Conservation (phyloP, 83 land plant genomes). For the Diphasiastrum complanatum region DNA sequence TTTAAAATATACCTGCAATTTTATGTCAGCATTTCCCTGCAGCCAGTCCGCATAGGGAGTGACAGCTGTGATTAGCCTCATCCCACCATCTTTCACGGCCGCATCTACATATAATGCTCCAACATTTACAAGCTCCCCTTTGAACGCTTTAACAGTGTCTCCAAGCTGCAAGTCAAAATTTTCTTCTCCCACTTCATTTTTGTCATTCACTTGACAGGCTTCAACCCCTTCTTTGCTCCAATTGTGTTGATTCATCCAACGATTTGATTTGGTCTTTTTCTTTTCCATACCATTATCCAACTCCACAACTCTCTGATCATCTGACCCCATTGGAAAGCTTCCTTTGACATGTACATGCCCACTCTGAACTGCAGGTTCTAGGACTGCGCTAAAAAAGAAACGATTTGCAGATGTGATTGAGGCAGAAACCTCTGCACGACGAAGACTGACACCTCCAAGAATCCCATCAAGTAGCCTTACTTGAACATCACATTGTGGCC, state of each 20-base stretch:
- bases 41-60: conserved; percentile 87
- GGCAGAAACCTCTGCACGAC: conserved; percentile 89
- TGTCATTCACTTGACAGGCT: conserved; percentile 41
- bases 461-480: conserved; percentile 90
- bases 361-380: conserved; percentile 79
- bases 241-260: too few relatives aligned
- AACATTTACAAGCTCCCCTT: conserved; percentile 67
- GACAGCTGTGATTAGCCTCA: conserved; percentile 90
- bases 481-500: conserved; percentile 95
- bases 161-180: conserved; percentile 74
- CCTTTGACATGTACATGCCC: conserved; percentile 95
- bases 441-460: conserved; percentile 89
- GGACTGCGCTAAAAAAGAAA: conserved; percentile 90
- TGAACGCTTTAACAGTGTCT: conserved; percentile 66
- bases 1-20: conserved; percentile 50
- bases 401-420: conserved; percentile 80
- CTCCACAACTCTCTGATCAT: conserved; percentile 34
- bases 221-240: conserved; percentile 27
- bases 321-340: conserved; percentile 73
- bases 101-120: conserved; percentile 92
- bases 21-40: conserved; percentile 90
- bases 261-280: too few relatives aligned
- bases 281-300: conserved; percentile 34
- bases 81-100: conserved; percentile 96
- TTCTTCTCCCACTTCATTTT: conserved; percentile 74